Conservation (phyloP, 2,329 filamentous ascomycete species). For the Trichoderma endophyticum region DNA sequence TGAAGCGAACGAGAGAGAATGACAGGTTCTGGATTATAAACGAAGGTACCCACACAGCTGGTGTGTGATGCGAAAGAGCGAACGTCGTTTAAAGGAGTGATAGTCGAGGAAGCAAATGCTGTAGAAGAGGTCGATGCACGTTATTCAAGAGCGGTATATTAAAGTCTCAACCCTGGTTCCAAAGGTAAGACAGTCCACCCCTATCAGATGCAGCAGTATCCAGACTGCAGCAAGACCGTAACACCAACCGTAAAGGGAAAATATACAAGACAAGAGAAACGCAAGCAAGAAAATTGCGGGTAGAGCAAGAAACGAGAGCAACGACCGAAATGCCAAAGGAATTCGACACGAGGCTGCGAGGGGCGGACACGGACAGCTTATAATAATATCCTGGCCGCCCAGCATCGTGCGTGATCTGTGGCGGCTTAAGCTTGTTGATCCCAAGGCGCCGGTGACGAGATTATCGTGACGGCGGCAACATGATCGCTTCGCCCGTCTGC, state of each 20-base stretch:
- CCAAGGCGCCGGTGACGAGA: slow-evolving; percentile 16
- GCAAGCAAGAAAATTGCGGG: background rate
- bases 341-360: background rate
- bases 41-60: background rate
- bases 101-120: background rate
- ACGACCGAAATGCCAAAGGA: background rate
- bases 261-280: background rate
- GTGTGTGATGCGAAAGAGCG: background rate
- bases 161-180: background rate
- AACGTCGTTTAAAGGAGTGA: background rate
- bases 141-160: background rate
- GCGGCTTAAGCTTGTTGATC: background rate
- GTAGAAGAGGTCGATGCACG: background rate
- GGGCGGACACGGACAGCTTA: background rate
- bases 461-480: slow-evolving; percentile 15
- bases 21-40: background rate
- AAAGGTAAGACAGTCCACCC: background rate
- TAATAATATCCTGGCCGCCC: background rate
- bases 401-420: background rate
- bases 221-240: background rate
- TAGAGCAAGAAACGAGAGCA: background rate
- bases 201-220: background rate
- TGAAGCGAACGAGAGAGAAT: background rate
- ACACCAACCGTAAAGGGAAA: background rate
- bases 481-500: background rate